These are phyloP conservation scores for Paramecium pentaurelia DNA, from an alignment of 73 alveolate genomes.

Conservation along the genomic window DNA sequence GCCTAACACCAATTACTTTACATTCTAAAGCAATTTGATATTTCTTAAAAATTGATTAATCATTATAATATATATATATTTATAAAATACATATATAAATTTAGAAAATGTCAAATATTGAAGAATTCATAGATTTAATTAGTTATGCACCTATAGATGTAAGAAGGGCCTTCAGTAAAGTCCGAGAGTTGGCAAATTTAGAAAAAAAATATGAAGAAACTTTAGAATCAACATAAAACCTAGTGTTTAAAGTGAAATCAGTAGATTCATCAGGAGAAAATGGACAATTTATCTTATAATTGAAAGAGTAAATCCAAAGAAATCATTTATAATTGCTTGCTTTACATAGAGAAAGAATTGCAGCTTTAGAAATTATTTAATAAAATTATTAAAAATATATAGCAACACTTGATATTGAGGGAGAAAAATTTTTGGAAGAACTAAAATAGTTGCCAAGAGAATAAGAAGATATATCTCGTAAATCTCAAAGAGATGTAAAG, in stretches of 20 bases:
- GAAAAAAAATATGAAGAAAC: background rate
- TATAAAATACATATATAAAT: background rate
- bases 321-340: background rate
- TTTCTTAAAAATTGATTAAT: background rate
- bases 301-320: background rate
- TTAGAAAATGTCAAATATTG: slow-evolving; percentile 19
- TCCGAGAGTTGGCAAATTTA: background rate
- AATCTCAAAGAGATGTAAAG: background rate
- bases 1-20: background rate
- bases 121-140: background rate
- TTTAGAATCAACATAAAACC: background rate
- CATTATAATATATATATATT: background rate
- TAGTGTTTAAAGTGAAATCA: background rate
- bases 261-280: background rate
- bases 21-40: background rate
- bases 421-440: slow-evolving; percentile 9
- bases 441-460: background rate
- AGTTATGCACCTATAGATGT: slow-evolving; percentile 25
- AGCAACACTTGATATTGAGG: background rate
- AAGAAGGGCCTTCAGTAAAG: background rate
- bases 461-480: slow-evolving; percentile 9
- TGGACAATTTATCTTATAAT: background rate
- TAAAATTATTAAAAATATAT: background rate
- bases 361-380: background rate
- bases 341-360: slow-evolving; percentile 15